These are phyloP conservation scores for Phytophthora vignae DNA, from an alignment of 352 stramenopile genomes.

Conservation along the genomic window DNA sequence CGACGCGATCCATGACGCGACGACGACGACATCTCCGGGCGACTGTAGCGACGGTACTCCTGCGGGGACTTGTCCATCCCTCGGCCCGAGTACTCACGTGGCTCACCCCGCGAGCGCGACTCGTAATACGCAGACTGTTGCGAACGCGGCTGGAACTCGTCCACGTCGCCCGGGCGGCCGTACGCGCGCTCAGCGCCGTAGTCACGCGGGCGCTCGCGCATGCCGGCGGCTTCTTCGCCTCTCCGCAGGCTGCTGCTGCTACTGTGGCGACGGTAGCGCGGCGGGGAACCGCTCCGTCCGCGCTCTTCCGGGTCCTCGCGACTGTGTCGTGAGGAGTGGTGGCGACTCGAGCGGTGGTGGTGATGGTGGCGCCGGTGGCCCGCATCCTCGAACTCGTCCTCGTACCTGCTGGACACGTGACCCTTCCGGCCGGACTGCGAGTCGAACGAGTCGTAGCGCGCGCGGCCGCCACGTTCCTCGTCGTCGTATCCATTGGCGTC, in stretches of 20 bases:
- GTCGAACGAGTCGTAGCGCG: constrained; percentile 37
- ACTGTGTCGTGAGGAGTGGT: constrained; percentile 41
- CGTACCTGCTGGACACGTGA: constrained; percentile 15
- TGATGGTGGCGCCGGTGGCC: constrained; percentile 29
- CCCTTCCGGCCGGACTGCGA: constrained; percentile 23
- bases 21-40: constrained; percentile 32
- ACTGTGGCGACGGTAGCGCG: constrained; percentile 28
- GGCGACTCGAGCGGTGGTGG: constrained; percentile 36
- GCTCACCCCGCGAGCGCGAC: constrained; percentile 24
- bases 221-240: constrained; percentile 26
- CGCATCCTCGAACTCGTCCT: constrained; percentile 33
- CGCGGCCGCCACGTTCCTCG: constrained; percentile 20
- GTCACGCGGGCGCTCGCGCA: constrained; percentile 31
- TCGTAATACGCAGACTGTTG: constrained; percentile 25
- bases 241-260: constrained; percentile 38
- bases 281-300: constrained; percentile 35
- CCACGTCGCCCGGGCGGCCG: constrained; percentile 21
- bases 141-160: constrained; percentile 30
- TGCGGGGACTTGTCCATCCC: constrained; percentile 31
- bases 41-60: constrained; percentile 38
- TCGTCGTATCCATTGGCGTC: constrained; percentile 27
- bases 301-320: constrained; percentile 31
- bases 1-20: constrained; percentile 36
- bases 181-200: constrained; percentile 30
- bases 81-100: constrained; percentile 30